Base-by-base conservation (phyloP, 2,329 filamentous ascomycete species). In the Penicillium polonicum region DNA sequence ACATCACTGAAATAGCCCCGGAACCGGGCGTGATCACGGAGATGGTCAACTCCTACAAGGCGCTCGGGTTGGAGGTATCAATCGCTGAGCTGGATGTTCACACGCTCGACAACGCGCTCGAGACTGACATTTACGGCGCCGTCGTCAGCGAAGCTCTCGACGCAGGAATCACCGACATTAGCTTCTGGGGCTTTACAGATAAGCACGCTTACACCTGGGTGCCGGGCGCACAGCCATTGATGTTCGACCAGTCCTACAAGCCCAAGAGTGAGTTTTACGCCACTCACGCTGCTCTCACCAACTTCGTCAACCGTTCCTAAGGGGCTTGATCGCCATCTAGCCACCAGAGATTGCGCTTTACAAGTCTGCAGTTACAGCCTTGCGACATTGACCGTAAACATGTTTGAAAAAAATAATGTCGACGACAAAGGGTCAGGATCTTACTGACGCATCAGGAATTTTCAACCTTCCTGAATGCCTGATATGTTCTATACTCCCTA, bases 191-290 rank as follows among this genome's bases (percentile, higher is more conserved):
- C 12, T 61, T 61, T 12, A 60, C 59, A 1, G 59, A 61, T 59
- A 61, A 60, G 48, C 59, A 61, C 17, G 53, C 59, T 2, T 61
- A 61, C 23, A 61, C 59, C 21, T 60, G 52, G 57, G 3, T 60
- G 9, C 4, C 10, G 31, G 59, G 52, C 15, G 57, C 59, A 13
- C 60, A 61, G 59, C 59, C 59, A 12, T 54, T 61, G 57, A 61
- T 61, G 44, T 61, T 61, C 36, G 59, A 61, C 19, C 48, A 61
- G 52, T 23, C 27, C 48, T 61, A 61, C 57, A 48, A 57, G 7
- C 31, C 55, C 9, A 57, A 57, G 55, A 35, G 50, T 13, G 55
- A 19, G 13, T 48, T 57, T 23, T 57, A 57, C 7, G 55, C 55
- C n/a, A 57, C 49, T 12, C 55, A 57, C 39, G 6, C 41, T 54